A percentile compares a stretch with the other conserved stretches of the same genome.
These are phyloP conservation scores for Neocatenulostroma microsporum DNA, from an alignment of 2,329 filamentous ascomycete genomes.

Conservation along the genomic window DNA sequence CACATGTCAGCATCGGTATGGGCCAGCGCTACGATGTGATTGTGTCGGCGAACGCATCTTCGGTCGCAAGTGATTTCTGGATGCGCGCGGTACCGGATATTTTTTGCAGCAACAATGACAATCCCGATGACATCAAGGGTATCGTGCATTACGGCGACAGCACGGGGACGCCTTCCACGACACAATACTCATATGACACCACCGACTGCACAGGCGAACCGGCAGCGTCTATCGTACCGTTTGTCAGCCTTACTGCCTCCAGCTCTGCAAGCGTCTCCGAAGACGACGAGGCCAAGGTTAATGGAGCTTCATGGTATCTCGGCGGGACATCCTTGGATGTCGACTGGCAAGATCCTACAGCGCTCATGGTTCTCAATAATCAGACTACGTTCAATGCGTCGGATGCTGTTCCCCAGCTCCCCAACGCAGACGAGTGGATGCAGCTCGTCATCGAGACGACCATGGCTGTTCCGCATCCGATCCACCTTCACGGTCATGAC, in stretches of 20 bases:
- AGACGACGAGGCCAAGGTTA: conserved; percentile 21
- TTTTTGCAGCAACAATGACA: conserved; percentile 31
- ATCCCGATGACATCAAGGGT: conserved; percentile 20
- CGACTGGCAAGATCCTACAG: conserved; percentile 34
- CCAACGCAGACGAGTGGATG: conserved; percentile 26
- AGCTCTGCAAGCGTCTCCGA: conserved; percentile 7
- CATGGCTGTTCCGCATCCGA: no score
- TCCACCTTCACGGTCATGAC: conserved; percentile 34
- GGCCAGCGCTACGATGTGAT: conserved; percentile 31
- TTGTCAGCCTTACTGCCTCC: conserved; percentile 19
- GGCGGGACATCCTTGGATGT: conserved; percentile 33
- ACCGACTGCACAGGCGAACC: conserved; percentile 34
- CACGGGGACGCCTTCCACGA: conserved; percentile 26
- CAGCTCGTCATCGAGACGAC: no score
- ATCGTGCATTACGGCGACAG: conserved; percentile 32
- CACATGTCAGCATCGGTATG: conserved; percentile 30
- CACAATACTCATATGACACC: no score
- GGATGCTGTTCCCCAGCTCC: conserved; percentile 28
- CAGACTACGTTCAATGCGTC: conserved; percentile 26
- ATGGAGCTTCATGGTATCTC: conserved; percentile 32
- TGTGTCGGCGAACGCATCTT: conserved; percentile 23
- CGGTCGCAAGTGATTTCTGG: conserved; percentile 28
- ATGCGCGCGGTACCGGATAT: conserved; percentile 32
- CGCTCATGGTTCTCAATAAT: conserved; percentile 29
- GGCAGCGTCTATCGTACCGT: conserved; percentile 28